Conservation (phyloP, 1,284 basidiomycete genomes). For the Apiotrichum brassicae region DNA sequence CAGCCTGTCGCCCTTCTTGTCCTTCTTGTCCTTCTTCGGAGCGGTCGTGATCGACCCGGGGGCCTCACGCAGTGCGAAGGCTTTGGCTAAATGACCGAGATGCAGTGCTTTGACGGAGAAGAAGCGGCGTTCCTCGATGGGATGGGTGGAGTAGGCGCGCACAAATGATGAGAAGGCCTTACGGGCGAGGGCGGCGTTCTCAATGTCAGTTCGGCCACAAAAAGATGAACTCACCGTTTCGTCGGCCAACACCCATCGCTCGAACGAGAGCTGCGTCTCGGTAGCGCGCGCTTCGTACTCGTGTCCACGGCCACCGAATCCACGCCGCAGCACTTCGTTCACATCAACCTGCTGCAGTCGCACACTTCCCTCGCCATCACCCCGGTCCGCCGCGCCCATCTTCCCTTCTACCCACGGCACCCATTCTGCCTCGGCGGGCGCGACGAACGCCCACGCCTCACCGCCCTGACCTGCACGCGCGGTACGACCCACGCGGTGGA, state of each 20-base stretch:
- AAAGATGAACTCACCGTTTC: slow-evolving; percentile 57
- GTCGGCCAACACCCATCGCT: slow-evolving; percentile 78
- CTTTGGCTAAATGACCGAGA: slow-evolving; percentile 92
- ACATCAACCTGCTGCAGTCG: slow-evolving; percentile 58
- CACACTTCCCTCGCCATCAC: slow-evolving; percentile 44
- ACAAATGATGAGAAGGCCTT: slow-evolving; percentile 88
- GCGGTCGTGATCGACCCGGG: slow-evolving; percentile 58
- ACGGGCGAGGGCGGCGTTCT: slow-evolving; percentile 73
- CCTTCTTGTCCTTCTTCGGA: slow-evolving; percentile 21
- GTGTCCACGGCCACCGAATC: slow-evolving; percentile 72
- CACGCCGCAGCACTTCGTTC: slow-evolving; percentile 65
- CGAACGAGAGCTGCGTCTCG: slow-evolving; percentile 89
- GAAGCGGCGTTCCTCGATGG: slow-evolving; percentile 85
- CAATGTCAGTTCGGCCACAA: neutral
- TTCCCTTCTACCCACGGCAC: slow-evolving; percentile 75
- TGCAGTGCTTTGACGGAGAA: slow-evolving; percentile 93
- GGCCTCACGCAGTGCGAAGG: slow-evolving; percentile 90
- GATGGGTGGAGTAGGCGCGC: slow-evolving; percentile 96
- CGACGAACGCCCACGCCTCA: slow-evolving; percentile 91
- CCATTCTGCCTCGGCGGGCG: slow-evolving; percentile 75
- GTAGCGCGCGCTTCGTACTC: slow-evolving; percentile 90
- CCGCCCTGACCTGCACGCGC: slow-evolving; percentile 83
- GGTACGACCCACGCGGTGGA: slow-evolving; percentile 93
- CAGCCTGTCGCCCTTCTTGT: slow-evolving; percentile 14
- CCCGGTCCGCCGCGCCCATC: slow-evolving; percentile 51